Base-by-base conservation (phyloP, 2,329 filamentous ascomycete species). In the Neonectria magnoliae region DNA sequence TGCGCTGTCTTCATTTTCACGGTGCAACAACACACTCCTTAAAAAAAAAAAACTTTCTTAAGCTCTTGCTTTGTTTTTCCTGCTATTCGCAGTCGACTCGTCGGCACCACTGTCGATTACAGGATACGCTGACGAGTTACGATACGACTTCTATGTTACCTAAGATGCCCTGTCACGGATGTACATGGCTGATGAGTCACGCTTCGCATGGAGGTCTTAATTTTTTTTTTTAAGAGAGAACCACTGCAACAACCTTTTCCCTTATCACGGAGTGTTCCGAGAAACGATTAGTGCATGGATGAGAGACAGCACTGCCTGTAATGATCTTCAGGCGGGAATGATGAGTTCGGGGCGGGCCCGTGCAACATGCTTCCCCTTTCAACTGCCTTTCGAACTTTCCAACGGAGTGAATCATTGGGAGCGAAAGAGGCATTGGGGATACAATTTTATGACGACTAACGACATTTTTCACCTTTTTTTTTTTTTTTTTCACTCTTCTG, bases 151-250 rank as follows among this genome's bases (percentile, higher is more conserved):
- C 75, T 70, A 74, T 74, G 75, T 76, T 76, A 72, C 68, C 71
- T 71, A 71, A 67, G 70, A 78, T 72, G 74, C 73, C 72, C 67
- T 72, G 73, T 76, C 74, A 79, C 69, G 78, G 76, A 77, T 77
- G 75, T 77, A 80, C 76, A 81, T 77, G 80, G 78, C 78, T 81
- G 76, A 82, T 78, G 80, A 82, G 78, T 80, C 76, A 82, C 77
- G 78, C 76, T 77, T 75, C 81, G 77, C 80, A 80, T 76, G 75
- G 76, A 76, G 75, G 76, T 77, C 77, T 77, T 79, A 73, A 78
- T 72, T 69, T 58, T 60, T 68, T 58, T 60, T 68, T 59, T 36
- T 31, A 60, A 65, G 65, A 67, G 53, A 70, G 65, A 71, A 54
- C 68, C 62, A 65, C 61, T 67, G 65, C 71, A 73, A 67, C 71